phyloP scores from a whole-genome alignment of 805 yeast species.

The Saccharomyces mikatae region DNA sequence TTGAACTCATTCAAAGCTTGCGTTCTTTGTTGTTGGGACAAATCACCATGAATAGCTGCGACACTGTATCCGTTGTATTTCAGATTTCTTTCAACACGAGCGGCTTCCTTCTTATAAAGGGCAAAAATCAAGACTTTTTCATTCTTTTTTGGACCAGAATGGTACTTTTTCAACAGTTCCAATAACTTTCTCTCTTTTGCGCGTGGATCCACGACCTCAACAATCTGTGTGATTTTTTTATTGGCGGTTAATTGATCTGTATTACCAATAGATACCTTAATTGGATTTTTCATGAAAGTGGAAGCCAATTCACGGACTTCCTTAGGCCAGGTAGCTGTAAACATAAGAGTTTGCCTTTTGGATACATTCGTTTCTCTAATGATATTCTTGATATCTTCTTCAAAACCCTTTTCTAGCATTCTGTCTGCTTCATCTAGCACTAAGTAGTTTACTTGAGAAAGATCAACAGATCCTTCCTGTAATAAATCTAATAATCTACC shows the following conservation, averaged over 20 bases:
- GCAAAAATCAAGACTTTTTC: slow-evolving; percentile 91
- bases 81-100: slow-evolving; percentile 75
- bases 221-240: slow-evolving; percentile 86
- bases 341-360: slow-evolving; percentile 87
- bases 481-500: slow-evolving; percentile 89
- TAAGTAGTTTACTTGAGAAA: slow-evolving; percentile 61
- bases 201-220: slow-evolving; percentile 80
- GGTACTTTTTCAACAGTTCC: slow-evolving; percentile 66
- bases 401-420: slow-evolving; percentile 97
- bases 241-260: slow-evolving; percentile 92
- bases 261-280: slow-evolving; percentile 86
- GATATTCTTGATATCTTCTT: slow-evolving; percentile 85
- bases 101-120: slow-evolving; percentile 91
- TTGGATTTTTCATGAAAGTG: slow-evolving; percentile 76
- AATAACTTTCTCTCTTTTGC: slow-evolving; percentile 72
- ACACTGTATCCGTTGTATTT: slow-evolving; percentile 67
- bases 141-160: slow-evolving; percentile 51
- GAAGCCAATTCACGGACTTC: slow-evolving; percentile 90
- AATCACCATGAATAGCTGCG: slow-evolving; percentile 94
- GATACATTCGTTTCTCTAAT: slow-evolving; percentile 48
- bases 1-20: slow-evolving; percentile 81
- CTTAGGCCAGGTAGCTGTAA: slow-evolving; percentile 99
- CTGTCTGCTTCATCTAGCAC: slow-evolving; percentile 97
- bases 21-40: slow-evolving; percentile 87
- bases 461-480: slow-evolving; percentile 75